These are phyloP conservation scores for Colletotrichum noveboracense DNA, from an alignment of 2,329 filamentous ascomycete genomes.

Conservation along the genomic window DNA sequence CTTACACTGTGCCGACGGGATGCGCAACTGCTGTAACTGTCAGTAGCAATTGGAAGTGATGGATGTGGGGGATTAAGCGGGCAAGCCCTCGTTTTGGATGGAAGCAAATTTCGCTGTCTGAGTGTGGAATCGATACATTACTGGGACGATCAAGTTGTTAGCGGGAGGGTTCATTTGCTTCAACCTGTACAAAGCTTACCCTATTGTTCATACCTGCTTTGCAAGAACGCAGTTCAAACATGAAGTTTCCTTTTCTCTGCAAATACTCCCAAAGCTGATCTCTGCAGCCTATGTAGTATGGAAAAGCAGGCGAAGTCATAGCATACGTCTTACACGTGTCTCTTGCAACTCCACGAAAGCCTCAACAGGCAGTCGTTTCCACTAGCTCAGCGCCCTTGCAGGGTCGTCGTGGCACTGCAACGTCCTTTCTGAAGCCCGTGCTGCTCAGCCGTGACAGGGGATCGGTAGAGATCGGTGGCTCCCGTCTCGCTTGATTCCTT, in stretches of 20 bases:
- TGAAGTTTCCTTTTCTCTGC: background rate
- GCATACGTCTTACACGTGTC: background rate
- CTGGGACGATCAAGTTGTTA: background rate
- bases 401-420: background rate
- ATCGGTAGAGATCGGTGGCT: background rate
- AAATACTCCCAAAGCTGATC: background rate
- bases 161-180: background rate
- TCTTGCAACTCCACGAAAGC: background rate
- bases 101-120: background rate
- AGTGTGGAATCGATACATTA: background rate
- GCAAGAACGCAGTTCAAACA: background rate
- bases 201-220: background rate
- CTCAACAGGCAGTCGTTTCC: background rate
- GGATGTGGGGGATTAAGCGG: background rate
- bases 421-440: background rate
- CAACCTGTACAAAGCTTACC: background rate
- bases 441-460: background rate
- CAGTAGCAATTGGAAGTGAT: conserved; percentile 30
- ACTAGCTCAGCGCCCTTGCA: background rate
- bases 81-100: accelerated
- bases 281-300: background rate
- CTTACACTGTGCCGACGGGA: conserved; percentile 33
- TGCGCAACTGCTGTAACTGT: conserved; percentile 27
- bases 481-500: background rate
- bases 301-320: background rate